These are phyloP conservation scores for Septoria linicola DNA, from an alignment of 2,329 filamentous ascomycete species.

Conservation along the genomic window DNA sequence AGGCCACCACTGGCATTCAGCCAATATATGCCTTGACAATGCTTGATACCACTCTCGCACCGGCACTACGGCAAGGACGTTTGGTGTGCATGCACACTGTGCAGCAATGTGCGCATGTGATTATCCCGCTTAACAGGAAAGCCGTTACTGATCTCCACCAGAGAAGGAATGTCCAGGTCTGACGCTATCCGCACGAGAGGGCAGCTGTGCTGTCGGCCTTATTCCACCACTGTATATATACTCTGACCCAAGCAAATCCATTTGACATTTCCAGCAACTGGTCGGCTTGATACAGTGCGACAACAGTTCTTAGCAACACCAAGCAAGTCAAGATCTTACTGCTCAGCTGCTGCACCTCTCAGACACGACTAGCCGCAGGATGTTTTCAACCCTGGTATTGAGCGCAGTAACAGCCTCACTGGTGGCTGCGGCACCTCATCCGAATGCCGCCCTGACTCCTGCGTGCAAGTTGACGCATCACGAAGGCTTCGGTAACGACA, in stretches of 20 bases:
- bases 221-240: not conserved
- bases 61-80: not conserved
- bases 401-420: slow-evolving; percentile 5
- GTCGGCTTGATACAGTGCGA: too few species aligned
- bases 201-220: not conserved
- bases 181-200: not conserved
- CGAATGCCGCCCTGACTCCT: not conserved
- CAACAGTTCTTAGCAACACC: too few species aligned
- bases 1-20: not conserved
- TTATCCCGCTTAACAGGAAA: not conserved
- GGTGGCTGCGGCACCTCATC: slow-evolving; percentile 5
- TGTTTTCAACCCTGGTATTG: not conserved
- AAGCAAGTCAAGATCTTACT: too few species aligned
- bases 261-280: too few species aligned
- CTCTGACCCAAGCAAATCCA: not conserved
- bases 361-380: not conserved
- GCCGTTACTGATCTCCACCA: not conserved
- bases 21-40: not conserved
- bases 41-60: not conserved
- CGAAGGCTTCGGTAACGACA: slow-evolving; percentile 24
- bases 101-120: not conserved
- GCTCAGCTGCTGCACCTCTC: too few species aligned
- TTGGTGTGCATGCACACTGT: not conserved
- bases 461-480: slow-evolving; percentile 14
- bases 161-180: not conserved